Base-by-base conservation (phyloP, 169 alveolate genomes). In the Theileria orientalis region DNA sequence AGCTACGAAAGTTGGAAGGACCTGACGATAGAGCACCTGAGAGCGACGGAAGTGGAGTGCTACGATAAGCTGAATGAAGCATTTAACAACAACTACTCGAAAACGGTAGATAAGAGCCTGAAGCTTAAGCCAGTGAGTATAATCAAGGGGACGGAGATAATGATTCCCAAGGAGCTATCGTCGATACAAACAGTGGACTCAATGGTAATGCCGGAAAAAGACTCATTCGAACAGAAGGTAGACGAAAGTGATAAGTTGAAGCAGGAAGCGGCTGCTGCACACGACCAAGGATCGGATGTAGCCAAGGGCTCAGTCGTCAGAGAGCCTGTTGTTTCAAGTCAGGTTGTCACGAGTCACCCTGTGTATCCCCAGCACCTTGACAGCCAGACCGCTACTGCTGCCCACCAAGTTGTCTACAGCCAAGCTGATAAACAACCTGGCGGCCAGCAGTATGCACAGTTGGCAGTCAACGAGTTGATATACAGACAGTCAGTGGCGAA, bases 1-100 rank as follows among this genome's bases (percentile, higher is more conserved):
- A 69, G 85, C 74, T 84, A 87, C 30, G 92, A 89, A 23, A 82
- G 63, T 33, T 87, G 95, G 95, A 51, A 83, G 37, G 83, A 86
- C 62, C 47, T 86, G 52, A 44, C 84, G 7, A 44, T 88, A n/a
- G 90, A 83, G 21, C 71, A 70, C n/a, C 35, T 91, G 23, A 72
- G 89, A 3, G 54, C 30, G 7, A 64, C 83, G 68, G 95, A 91
- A 66, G 71, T 44, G 9, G 92, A 83, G 23, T 78, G 85, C 49
- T 89, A 84, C 64, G 74, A 47, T 13, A 57, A 79, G 64, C 77
- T 91, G 7, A 83, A 78, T 44, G 54, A 74, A 2, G 54, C 64
- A n/a, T 87, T 86, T 86, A 60, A 77, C 11, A 49, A 49, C n/a
- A 7, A 5, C 19, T 49, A 49, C 62, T 67, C 23, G 5, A 64